Conservation (phyloP, 129 eudicot genomes). For the Daucus carota region DNA sequence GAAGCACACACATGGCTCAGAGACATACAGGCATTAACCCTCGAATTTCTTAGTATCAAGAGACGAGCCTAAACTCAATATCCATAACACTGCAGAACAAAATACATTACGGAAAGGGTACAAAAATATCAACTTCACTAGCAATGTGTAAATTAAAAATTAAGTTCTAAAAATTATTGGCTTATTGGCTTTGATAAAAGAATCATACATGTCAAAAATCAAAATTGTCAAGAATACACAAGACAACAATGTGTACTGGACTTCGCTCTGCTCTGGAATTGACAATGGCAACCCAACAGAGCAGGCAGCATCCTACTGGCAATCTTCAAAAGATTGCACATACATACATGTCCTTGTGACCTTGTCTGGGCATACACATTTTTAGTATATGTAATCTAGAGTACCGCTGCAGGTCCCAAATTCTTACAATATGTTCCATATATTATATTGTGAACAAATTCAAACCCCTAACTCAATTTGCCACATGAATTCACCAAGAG, state of each 20-base stretch:
- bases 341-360: background rate
- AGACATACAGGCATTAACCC: too few relatives aligned
- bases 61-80: too few relatives aligned
- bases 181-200: background rate
- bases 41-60: too few relatives aligned
- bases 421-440: background rate
- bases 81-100: too few relatives aligned
- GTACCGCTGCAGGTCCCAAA: background rate
- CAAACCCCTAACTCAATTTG: background rate
- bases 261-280: background rate
- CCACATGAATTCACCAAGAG: background rate
- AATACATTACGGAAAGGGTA: too few relatives aligned
- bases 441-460: background rate
- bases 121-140: background rate
- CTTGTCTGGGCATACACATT: background rate
- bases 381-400: background rate
- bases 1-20: too few relatives aligned
- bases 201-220: background rate
- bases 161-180: background rate
- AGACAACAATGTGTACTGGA: slow-evolving; percentile 1
- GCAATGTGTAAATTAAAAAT: background rate
- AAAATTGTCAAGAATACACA: background rate
- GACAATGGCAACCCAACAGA: background rate
- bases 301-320: background rate
- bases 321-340: background rate